Evolutionary conservation across 2,329 filamentous ascomycete genomes (phyloP).

Genomic region (Phialemoniopsis sp.): DNA sequence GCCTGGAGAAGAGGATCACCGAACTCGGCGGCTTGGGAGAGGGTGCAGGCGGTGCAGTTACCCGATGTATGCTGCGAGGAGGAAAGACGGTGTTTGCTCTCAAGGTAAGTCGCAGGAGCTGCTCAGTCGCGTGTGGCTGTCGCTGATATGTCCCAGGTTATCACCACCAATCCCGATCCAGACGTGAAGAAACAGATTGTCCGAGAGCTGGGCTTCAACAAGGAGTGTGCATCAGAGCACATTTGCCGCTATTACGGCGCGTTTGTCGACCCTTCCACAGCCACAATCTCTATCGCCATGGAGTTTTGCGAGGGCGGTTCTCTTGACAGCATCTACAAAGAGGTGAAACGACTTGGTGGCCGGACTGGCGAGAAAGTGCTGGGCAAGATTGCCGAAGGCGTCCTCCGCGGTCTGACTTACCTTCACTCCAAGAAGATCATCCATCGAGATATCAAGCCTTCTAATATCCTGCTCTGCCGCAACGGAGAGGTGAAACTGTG

Average conservation of each 20-base stretch:
- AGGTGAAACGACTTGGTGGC: constrained; percentile 92
- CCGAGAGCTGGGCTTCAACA: constrained; percentile 95
- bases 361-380: constrained; percentile 96
- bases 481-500: constrained; percentile 95
- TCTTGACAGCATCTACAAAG: constrained; percentile 93
- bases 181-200: constrained; percentile 99
- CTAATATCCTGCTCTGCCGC: constrained; percentile 90
- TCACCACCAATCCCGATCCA: constrained; percentile 95
- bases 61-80: constrained; percentile 80
- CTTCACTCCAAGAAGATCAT: constrained; percentile 96
- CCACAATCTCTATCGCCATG: constrained; percentile 98
- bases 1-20: constrained; percentile 79
- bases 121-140: neutral
- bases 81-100: constrained; percentile 94
- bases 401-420: constrained; percentile 90
- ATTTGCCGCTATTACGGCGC: constrained; percentile 98
- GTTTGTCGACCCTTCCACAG: constrained; percentile 92
- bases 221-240: constrained; percentile 90
- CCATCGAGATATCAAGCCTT: constrained; percentile 97
- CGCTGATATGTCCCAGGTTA: constrained; percentile 58
- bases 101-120: constrained; percentile 59
- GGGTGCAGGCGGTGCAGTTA: constrained; percentile 93
- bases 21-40: constrained; percentile 90
- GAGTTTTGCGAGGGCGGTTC: constrained; percentile 98
- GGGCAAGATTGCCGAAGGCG: constrained; percentile 93